These are phyloP conservation scores for Tolypocladium tropicale DNA, from an alignment of 2,329 filamentous ascomycete species.

Conservation along the genomic window DNA sequence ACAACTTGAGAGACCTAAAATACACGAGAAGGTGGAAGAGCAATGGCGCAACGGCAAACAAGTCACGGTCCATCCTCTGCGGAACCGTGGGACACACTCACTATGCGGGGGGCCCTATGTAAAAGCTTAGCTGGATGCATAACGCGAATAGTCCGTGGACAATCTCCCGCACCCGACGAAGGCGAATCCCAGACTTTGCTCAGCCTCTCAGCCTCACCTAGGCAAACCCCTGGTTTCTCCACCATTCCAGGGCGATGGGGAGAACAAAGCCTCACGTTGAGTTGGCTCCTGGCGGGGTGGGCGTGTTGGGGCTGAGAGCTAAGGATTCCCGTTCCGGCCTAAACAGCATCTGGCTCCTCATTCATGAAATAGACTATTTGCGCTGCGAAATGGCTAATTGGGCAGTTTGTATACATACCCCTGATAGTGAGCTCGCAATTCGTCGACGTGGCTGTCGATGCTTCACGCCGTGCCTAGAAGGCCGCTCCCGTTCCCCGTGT, in stretches of 20 bases:
- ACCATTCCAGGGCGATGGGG: not conserved
- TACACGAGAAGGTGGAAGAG: not conserved
- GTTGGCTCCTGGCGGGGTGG: not conserved
- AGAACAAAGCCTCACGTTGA: not conserved
- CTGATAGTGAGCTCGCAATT: not conserved
- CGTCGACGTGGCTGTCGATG: not conserved
- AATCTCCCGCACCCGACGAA: not conserved
- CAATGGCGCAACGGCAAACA: not conserved
- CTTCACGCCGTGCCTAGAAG: not conserved
- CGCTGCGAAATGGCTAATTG: not conserved
- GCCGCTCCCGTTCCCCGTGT: not conserved
- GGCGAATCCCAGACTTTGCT: not conserved
- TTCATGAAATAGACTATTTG: not conserved
- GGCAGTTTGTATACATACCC: not conserved
- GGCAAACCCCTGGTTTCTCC: not conserved
- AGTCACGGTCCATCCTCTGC: not conserved
- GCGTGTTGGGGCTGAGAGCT: not conserved
- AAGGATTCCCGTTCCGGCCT: not conserved
- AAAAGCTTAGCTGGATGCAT: not conserved
- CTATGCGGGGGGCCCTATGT: too few relatives aligned
- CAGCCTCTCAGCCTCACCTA: not conserved
- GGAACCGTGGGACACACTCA: not conserved
- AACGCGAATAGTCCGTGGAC: not conserved
- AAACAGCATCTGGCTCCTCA: not conserved
- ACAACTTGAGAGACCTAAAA: conserved; percentile 14